Evolutionary conservation across 257 asterid species (phyloP), one percentile per base, ranked within the genome.

Genomic region (Nicotiana knightiana): DNA sequence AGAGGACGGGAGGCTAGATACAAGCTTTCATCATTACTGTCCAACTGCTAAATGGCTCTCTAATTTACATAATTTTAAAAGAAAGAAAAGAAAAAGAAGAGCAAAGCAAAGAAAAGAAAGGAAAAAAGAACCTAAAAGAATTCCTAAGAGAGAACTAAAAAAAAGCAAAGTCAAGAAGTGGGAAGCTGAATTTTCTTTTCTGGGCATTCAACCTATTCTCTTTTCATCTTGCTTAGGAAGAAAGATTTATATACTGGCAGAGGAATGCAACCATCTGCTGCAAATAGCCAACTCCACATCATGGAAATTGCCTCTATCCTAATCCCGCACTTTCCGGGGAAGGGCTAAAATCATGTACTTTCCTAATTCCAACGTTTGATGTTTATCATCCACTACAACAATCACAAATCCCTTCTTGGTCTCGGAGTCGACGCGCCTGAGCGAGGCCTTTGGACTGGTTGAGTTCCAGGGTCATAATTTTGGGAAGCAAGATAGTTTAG

Each of bases 401-500:
- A 70, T 70, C 88, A 79, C 26, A 71, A 84, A 18, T 87, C 82
- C 88, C 88, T 85, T 85, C 90, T 87, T 77, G 86, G 70, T 83
- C 94, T 89, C 43, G 93, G 92, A 62, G 96, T 90, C 26, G 90
- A 87, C 21, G 86, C 63, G 55, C 88, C 92, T 1, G 92, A 89
- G 61, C 83, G 87, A 4, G 83, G 82, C 85, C 89, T 84, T 73
- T 89, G 91, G 58, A 79, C 83, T 3, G 93, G 89, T 80, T 83
- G 91, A 17, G 87, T 84, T 53, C 87, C 91, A 2, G 85, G 89
- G 82, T 88, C 88, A n/a, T 87, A 89, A 26, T 87, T 90, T 77
- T 90, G 94, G 1, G 90, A 86, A 55, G 94, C 92, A 53, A 92
- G 97, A 85, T 91, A 92, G 77, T 87, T 84, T 21, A 91, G 82